Percentiles rank a stretch among this genome's conserved stretches.
Evolutionary conservation across 495 filamentous ascomycete species (phyloP).

Genomic region (Podospora pseudocomata): DNA sequence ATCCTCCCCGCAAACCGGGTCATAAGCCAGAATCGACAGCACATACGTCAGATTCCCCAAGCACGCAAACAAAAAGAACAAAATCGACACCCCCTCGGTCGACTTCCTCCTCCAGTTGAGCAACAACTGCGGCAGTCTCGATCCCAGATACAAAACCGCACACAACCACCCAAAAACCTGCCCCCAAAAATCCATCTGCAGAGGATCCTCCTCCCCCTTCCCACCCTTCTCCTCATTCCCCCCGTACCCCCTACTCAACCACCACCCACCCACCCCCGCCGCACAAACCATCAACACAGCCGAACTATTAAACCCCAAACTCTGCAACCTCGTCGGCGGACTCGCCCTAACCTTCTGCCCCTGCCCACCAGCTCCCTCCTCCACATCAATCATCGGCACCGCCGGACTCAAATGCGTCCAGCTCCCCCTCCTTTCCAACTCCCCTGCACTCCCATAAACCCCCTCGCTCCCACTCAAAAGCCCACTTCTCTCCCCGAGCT

Average conservation of each 20-base stretch:
- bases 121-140: conserved; percentile 80
- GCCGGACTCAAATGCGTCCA: conserved; percentile 70
- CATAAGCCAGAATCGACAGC: conserved; percentile 82
- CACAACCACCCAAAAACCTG: conserved; percentile 86
- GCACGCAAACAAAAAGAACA: conserved; percentile 97
- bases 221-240: conserved; percentile 13
- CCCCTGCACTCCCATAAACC: conserved; percentile 7
- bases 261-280: conserved; percentile 85
- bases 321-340: conserved; percentile 50
- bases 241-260: conserved; percentile 51
- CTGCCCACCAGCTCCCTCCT: conserved; percentile 25
- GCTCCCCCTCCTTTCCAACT: conserved; percentile 46
- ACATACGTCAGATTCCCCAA: conserved; percentile 93
- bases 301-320: conserved; percentile 64
- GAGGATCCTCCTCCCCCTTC: conserved; percentile 30
- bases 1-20: conserved; percentile 53
- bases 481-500: conserved; percentile 40
- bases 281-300: conserved; percentile 74
- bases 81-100: conserved; percentile 82
- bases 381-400: conserved; percentile 58
- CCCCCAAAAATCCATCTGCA: conserved; percentile 69
- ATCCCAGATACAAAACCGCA: conserved; percentile 83
- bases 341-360: conserved; percentile 18
- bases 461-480: conserved; percentile 27
- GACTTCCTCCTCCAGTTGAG: conserved; percentile 86